Evolutionary conservation across 2,329 filamentous ascomycete species (phyloP).

Genomic region (Coleophoma crateriformis): DNA sequence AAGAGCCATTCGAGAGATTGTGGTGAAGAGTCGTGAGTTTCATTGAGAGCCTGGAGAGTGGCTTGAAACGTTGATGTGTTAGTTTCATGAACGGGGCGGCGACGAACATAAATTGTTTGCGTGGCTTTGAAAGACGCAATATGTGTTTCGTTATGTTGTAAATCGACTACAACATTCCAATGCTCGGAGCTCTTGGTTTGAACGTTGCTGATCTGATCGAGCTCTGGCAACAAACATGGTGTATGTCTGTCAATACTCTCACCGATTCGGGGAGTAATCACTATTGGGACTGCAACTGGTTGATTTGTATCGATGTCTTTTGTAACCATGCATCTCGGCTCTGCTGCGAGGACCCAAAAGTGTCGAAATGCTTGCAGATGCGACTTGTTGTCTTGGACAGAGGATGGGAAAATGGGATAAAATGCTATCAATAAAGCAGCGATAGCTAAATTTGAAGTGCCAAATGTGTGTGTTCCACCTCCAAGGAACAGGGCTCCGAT

Average conservation of each 20-base stretch:
- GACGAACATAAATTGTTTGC: constrained; percentile 59
- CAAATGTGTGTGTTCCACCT: constrained; percentile 87
- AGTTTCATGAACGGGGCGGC: constrained; percentile 50
- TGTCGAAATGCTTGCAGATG: constrained; percentile 96
- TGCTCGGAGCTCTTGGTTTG: constrained; percentile 49
- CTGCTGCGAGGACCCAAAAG: constrained; percentile 92
- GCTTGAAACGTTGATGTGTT: constrained; percentile 54
- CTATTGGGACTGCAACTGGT: constrained; percentile 68
- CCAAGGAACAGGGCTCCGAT: constrained; percentile 88
- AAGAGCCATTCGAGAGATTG: constrained; percentile 60
- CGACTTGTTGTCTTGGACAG: constrained; percentile 87
- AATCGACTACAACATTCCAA: constrained; percentile 65
- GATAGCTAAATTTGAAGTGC: constrained; percentile 80
- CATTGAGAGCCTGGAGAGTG: constrained; percentile 58
- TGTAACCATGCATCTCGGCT: constrained; percentile 81
- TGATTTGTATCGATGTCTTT: constrained; percentile 82
- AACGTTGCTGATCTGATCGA: constrained; percentile 40
- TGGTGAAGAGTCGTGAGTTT: constrained; percentile 40
- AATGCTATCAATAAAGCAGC: constrained; percentile 85
- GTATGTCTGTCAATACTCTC: constrained; percentile 21
- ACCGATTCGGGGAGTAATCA: constrained; percentile 37
- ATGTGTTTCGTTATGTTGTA: constrained; percentile 50
- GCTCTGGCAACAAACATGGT: constrained; percentile 37
- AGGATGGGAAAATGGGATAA: constrained; percentile 86
- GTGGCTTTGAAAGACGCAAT: constrained; percentile 50